These are phyloP conservation scores for Oemleria cerasiformis DNA, from an alignment of 306 rosid species.

Conservation along the genomic window DNA sequence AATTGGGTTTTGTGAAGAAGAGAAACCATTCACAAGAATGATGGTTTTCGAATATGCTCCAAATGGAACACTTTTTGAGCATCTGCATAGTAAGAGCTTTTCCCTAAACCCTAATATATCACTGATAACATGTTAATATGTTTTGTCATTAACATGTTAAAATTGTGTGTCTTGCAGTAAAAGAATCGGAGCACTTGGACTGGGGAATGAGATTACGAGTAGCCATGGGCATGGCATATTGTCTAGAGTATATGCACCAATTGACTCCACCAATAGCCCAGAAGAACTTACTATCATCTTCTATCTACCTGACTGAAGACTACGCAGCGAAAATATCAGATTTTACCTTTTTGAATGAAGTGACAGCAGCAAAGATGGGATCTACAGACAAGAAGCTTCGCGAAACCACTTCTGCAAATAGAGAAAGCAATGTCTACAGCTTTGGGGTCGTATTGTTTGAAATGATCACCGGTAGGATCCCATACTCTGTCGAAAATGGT, in stretches of 20 bases:
- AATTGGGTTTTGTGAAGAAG: conserved; percentile 83
- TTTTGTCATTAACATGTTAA: conserved; percentile 8
- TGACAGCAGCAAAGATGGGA: conserved; percentile 35
- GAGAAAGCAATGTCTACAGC: conserved; percentile 64
- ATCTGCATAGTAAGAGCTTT: conserved; percentile 70
- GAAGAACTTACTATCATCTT: conserved; percentile 58
- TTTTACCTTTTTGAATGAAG: conserved; percentile 63
- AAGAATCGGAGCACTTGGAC: conserved; percentile 84
- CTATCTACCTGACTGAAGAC: conserved; percentile 82
- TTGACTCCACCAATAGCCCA: conserved; percentile 60
- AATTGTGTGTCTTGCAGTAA: conserved; percentile 50
- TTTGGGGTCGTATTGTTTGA: conserved; percentile 75
- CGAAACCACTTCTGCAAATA: conserved; percentile 36
- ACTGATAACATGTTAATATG: not conserved
- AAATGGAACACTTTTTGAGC: conserved; percentile 89
- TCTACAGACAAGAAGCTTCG: conserved; percentile 28
- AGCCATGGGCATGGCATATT: conserved; percentile 92
- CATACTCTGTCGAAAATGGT: conserved; percentile 49
- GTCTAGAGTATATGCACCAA: conserved; percentile 81
- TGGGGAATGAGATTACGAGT: conserved; percentile 76
- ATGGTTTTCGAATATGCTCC: conserved; percentile 98
- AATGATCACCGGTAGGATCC: conserved; percentile 69
- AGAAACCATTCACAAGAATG: conserved; percentile 85
- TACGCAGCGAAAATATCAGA: conserved; percentile 85
- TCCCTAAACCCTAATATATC: not conserved